Percentiles rank a stretch among this genome's conserved stretches.
These are phyloP conservation scores for Penicillium pulvis DNA, from an alignment of 495 filamentous ascomycete species.

Conservation along the genomic window DNA sequence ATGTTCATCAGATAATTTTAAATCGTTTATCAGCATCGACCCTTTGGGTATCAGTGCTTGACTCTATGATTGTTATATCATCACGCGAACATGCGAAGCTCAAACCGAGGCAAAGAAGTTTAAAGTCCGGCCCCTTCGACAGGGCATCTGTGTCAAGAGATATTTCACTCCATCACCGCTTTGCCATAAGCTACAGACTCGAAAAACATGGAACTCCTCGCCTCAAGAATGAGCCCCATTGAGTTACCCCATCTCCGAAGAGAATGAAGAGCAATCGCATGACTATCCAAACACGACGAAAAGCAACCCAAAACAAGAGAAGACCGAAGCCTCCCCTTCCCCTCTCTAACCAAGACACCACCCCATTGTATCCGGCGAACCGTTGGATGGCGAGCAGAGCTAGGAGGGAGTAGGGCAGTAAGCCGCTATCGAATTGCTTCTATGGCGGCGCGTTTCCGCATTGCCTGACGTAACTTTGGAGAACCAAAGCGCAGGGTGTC, in stretches of 20 bases:
- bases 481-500: slow-evolving; percentile 67
- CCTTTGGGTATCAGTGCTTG: slow-evolving; percentile 80
- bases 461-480: slow-evolving; percentile 47
- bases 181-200: slow-evolving; percentile 71
- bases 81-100: slow-evolving; percentile 77
- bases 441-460: slow-evolving; percentile 99
- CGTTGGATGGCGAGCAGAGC: slow-evolving; percentile 36
- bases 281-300: slow-evolving; percentile 95
- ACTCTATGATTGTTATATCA: slow-evolving; percentile 97
- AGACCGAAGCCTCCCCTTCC: slow-evolving; percentile 29
- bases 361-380: slow-evolving; percentile 46
- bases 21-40: slow-evolving; percentile 74
- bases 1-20: slow-evolving; percentile 91
- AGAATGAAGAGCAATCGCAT: slow-evolving; percentile 86
- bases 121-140: slow-evolving; percentile 67
- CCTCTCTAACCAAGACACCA: slow-evolving; percentile 42
- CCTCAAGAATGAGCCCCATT: slow-evolving; percentile 99
- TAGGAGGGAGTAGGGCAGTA: slow-evolving; percentile 54
- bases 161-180: slow-evolving; percentile 40
- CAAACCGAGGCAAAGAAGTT: slow-evolving; percentile 18
- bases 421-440: slow-evolving; percentile 86
- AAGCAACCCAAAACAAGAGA: slow-evolving; percentile 50
- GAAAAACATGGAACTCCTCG: slow-evolving; percentile 72
- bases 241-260: slow-evolving; percentile 70
- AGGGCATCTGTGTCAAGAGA: slow-evolving; percentile 50